Percentiles rank a stretch among this genome's conserved stretches.
Evolutionary conservation across 2,329 filamentous ascomycete species (phyloP).

Genomic region (Fusarium setosum): DNA sequence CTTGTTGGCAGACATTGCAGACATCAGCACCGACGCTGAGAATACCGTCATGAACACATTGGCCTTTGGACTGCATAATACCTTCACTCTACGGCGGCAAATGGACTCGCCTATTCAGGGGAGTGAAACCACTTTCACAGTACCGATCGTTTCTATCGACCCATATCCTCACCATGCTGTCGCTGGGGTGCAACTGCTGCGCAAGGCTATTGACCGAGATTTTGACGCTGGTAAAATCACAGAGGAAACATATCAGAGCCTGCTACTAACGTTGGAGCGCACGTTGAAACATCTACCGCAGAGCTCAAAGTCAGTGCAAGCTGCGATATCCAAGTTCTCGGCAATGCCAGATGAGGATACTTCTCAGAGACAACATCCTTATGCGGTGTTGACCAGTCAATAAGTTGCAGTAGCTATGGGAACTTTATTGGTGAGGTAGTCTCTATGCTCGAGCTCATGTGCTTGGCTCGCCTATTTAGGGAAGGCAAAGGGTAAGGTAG

Average conservation of each 20-base stretch:
- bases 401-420: too few relatives aligned
- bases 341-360: too few relatives aligned
- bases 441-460: too few relatives aligned
- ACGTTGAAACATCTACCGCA: conserved; percentile 44
- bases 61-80: conserved; percentile 46
- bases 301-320: conserved; percentile 47
- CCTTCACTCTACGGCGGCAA: conserved; percentile 28
- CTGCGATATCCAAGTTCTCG: conserved; percentile 41
- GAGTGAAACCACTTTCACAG: conserved; percentile 20
- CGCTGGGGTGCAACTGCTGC: conserved; percentile 44
- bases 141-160: conserved; percentile 47
- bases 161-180: conserved; percentile 48
- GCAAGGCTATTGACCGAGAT: conserved; percentile 46
- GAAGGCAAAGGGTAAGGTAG: too few relatives aligned
- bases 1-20: conserved; percentile 36
- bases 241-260: conserved; percentile 40
- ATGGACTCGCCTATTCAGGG: background rate
- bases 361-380: too few relatives aligned
- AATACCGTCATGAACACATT: conserved; percentile 47
- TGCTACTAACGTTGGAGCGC: conserved; percentile 41
- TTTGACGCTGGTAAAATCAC: conserved; percentile 39
- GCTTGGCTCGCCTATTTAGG: too few relatives aligned
- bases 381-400: too few relatives aligned
- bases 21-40: conserved; percentile 43
- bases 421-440: too few relatives aligned